Percentiles rank a stretch among this genome's conserved stretches.
Evolutionary conservation across 352 stramenopile species (phyloP).

Genomic region (Phytophthora sansomeana): DNA sequence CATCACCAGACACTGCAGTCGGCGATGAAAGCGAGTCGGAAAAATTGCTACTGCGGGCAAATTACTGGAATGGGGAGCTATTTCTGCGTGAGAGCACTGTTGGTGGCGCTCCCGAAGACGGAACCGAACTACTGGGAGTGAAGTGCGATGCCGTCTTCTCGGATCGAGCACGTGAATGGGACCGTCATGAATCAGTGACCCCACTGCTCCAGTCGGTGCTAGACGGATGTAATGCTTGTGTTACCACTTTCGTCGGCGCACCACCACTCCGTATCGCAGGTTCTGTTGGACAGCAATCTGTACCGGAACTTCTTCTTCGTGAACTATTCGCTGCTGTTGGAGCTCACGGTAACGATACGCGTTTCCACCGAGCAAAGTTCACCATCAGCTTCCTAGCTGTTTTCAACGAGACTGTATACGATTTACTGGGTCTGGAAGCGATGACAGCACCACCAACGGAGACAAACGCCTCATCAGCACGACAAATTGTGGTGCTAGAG

Average conservation of each 20-base stretch:
- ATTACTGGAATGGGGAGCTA: conserved; percentile 67
- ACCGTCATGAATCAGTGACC: conserved; percentile 57
- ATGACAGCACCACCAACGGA: conserved; percentile 9
- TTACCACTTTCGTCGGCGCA: conserved; percentile 63
- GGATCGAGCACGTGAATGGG: conserved; percentile 70
- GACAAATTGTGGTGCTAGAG: conserved; percentile 69
- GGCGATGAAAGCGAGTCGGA: conserved; percentile 3
- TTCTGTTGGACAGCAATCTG: conserved; percentile 23
- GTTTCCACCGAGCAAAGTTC: conserved; percentile 61
- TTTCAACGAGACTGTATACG: conserved; percentile 95
- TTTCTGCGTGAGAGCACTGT: conserved; percentile 36
- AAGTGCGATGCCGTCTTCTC: conserved; percentile 72
- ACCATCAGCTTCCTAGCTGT: conserved; percentile 92
- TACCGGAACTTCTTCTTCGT: conserved; percentile 52
- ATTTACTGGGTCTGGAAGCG: conserved; percentile 84
- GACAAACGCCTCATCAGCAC: conserved; percentile 4
- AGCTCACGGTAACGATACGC: conserved; percentile 32
- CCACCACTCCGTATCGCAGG: conserved; percentile 32
- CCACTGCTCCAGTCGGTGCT: conserved; percentile 75
- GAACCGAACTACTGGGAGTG: conserved; percentile 41
- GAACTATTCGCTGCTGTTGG: conserved; percentile 59
- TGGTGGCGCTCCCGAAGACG: not conserved
- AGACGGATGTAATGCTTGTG: conserved; percentile 72
- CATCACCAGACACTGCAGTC: conserved; percentile 2
- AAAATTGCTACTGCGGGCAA: conserved; percentile 50